Conservation (phyloP, 1,139 yeast genomes). For the Geotrichum macrosporum region DNA sequence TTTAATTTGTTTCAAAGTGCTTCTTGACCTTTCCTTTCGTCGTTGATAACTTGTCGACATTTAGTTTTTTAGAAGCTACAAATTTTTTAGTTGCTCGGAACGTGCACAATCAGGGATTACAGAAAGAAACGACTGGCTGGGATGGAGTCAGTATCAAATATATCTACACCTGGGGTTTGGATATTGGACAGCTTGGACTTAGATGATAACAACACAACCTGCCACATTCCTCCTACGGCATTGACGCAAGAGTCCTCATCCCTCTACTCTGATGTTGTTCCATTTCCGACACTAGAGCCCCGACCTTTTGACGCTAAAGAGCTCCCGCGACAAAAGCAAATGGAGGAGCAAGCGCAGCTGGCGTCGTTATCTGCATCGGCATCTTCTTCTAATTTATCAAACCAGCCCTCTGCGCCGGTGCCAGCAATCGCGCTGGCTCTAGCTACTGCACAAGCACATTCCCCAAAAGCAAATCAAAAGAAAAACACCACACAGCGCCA, state of each 20-base stretch:
- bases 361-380: constrained; percentile 16
- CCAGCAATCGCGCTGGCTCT: constrained; percentile 20
- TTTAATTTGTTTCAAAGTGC: too few species aligned
- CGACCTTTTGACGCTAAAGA: constrained; percentile 19
- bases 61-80: too few species aligned
- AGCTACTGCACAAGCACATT: constrained; percentile 11
- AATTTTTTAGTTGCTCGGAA: too few species aligned
- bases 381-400: constrained; percentile 7
- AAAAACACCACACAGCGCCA: constrained; percentile 5
- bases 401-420: constrained; percentile 17
- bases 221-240: neutral
- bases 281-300: constrained; percentile 18
- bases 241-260: neutral
- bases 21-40: too few species aligned
- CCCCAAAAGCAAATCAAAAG: constrained; percentile 3
- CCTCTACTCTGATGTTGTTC: constrained; percentile 12
- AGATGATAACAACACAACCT: neutral
- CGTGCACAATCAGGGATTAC: too few species aligned
- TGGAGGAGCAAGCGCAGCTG: constrained; percentile 18
- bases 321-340: constrained; percentile 19
- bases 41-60: too few species aligned
- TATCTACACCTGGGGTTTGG: constrained; percentile 10
- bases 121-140: neutral
- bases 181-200: neutral
- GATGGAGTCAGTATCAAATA: neutral